Evolutionary conservation across 176 grass and related monocot genomes (phyloP), one percentile per base, ranked within the genome.

Genomic region (Aegilops umbellulata): DNA sequence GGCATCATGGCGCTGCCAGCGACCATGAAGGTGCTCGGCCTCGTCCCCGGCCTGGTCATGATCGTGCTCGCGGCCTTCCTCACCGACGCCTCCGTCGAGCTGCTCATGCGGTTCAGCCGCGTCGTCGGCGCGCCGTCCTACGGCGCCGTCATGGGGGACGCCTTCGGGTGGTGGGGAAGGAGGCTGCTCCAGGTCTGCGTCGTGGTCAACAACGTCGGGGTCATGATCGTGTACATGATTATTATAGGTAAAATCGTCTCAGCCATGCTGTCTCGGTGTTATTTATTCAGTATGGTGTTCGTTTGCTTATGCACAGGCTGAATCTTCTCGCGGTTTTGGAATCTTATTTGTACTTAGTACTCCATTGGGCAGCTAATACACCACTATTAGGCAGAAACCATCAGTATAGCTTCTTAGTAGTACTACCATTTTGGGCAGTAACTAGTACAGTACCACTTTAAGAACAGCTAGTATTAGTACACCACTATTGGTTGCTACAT

Each of bases 161-260:
- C 96, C 22, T 98, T 98, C 88, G 92, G 93, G 6, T 85, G 69
- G 81, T 57, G 65, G 24, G 96, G 96, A 0, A 80, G 84, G 82
- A 80, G 47, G 63, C 82, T 98, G 88, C 90, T 95, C 65, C 96
- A 95, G 89, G 57, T 92, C 58, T 98, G 96, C 89, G 92, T 98
- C 25, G 88, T 95, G 34, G 74, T 95, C 10, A 98, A 98, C 68
- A 98, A 94, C 86, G 64, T 95, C 1, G 96, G 96, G 6, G 96
- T 98, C 27, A 86, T 98, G 92, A 91, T 98, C 47, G 93, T 98
- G 3, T 98, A 98, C 92, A 94, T 98, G 96, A 98, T 98, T 44
- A 95, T 98, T 79, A 98, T 98, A 62, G 93, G 96, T 98, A 98
- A 78, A 24, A 35, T 8, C 77, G 27, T 14, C 16, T 49, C 2